Evolutionary conservation across 306 rosid genomes (phyloP), one percentile per base, ranked within the genome.

Genomic region (Begonia masoniana): DNA sequence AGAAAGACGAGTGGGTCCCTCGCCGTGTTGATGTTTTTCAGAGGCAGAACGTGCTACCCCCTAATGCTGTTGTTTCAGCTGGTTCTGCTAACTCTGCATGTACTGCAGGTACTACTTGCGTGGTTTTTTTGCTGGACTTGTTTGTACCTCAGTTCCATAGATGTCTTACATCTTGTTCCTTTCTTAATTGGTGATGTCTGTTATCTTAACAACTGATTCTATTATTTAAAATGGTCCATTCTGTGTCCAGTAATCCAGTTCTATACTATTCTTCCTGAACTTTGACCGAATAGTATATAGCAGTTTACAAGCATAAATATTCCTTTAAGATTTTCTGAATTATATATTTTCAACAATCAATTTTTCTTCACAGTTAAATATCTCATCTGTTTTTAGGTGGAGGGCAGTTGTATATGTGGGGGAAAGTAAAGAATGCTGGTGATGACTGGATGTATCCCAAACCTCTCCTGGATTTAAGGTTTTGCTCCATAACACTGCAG

Each of bases 371-470:
- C 12, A 49, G 23, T 54, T 24, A 41, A n/a, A 21, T 58, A 62
- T 60, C 16, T 59, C 60, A 41, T 12, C 39, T 31, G 39, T 57
- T 46, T 75, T 49, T 77, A 91, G 99, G 80, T 62, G 96, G 99
- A 45, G 99, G 99, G 50, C 99, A 91, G 67, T 59, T 91, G 70
- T 91, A 91, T 55, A 83, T 91, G 93, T 91, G 99, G 99, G 99
- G 99, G 15, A 91, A 91, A 79, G 49, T 91, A 50, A 91, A 91
- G 69, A 78, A 41, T 56, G 62, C 85, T 0, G 99, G 99, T n/a
- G 99, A 91, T 74, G 99, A 91, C 68, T 91, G 94, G 99, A 91
- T 91, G 99, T 91, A 91, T 76, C 96, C 99, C 17, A 86, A 91
- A 70, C 99, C 99, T 62, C 88, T 83, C 42, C 62, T 91, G 94